These are phyloP conservation scores for Stagonosporopsis rhizophila DNA, from an alignment of 2,329 filamentous ascomycete genomes.

Conservation along the genomic window DNA sequence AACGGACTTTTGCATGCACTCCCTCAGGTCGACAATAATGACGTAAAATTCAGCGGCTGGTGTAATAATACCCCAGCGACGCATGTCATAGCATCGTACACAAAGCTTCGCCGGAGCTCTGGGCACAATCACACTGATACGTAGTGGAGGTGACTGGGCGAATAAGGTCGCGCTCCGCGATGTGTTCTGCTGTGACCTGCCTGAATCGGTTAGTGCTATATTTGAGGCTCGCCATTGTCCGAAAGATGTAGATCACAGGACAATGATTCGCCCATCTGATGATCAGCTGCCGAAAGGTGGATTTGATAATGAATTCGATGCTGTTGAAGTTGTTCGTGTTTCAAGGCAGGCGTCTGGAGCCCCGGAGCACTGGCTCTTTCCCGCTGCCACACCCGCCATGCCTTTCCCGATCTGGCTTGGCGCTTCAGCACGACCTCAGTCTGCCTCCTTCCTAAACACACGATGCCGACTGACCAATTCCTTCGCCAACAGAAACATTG, in stretches of 20 bases:
- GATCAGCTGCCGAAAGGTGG: constrained; percentile 4
- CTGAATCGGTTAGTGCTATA: constrained; percentile 2
- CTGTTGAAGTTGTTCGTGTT: constrained; percentile 4
- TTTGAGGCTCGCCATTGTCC: background rate
- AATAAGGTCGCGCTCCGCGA: constrained; percentile 1
- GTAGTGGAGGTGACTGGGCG: background rate
- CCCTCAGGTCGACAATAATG: background rate
- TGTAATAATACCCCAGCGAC: background rate
- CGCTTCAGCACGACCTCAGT: background rate
- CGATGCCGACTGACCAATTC: background rate
- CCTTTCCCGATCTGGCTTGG: background rate
- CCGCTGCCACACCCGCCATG: constrained; percentile 10
- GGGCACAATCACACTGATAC: constrained; percentile 20
- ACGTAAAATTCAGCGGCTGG: background rate
- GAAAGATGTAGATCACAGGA: background rate
- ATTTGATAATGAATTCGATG: background rate
- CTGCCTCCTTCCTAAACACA: constrained; percentile 12
- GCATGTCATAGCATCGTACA: constrained; percentile 8
- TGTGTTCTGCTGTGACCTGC: constrained; percentile 8
- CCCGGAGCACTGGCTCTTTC: constrained; percentile 11
- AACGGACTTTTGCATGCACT: background rate
- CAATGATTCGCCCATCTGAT: background rate
- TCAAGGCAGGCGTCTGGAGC: constrained; percentile 11
- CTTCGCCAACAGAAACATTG: background rate
- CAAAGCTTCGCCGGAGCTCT: constrained; percentile 4